These are phyloP conservation scores for Wallacemonas sp. DNA, from an alignment of 208 protist genomes.

Conservation along the genomic window DNA sequence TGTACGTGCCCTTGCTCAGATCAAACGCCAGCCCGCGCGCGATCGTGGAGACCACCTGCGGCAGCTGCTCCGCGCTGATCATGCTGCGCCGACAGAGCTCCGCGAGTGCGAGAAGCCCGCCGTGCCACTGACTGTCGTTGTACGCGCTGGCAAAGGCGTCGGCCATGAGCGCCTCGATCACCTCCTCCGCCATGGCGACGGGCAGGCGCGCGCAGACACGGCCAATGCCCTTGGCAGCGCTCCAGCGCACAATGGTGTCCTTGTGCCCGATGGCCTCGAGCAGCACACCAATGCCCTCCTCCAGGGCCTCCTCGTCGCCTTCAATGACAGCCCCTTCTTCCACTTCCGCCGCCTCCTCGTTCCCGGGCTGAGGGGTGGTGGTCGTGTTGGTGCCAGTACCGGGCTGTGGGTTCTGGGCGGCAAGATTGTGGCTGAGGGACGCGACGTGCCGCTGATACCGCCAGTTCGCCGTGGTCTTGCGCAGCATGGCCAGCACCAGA, in stretches of 20 bases:
- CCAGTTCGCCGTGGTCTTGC: conserved; percentile 87
- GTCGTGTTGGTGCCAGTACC: too few relatives aligned
- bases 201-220: conserved; percentile 93
- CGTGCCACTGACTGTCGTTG: conserved; percentile 94
- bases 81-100: conserved; percentile 96
- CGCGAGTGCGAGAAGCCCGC: conserved; percentile 94
- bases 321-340: conserved; percentile 45
- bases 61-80: conserved; percentile 82
- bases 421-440: conserved; percentile 74
- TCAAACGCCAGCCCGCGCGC: conserved; percentile 92
- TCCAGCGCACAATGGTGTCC: conserved; percentile 97
- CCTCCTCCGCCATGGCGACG: conserved; percentile 83
- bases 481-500: conserved; percentile 87
- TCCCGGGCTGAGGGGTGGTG: not conserved
- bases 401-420: conserved; percentile 1
- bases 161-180: conserved; percentile 78
- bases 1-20: conserved; percentile 93
- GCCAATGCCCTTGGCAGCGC: conserved; percentile 96
- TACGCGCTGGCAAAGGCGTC: conserved; percentile 67
- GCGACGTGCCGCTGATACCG: conserved; percentile 82
- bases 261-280: conserved; percentile 78
- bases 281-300: conserved; percentile 75
- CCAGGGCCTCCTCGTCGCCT: conserved; percentile 68
- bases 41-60: conserved; percentile 72
- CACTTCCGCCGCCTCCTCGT: not conserved